Conservation (phyloP, 805 yeast genomes). For the Saturnispora diversa region DNA sequence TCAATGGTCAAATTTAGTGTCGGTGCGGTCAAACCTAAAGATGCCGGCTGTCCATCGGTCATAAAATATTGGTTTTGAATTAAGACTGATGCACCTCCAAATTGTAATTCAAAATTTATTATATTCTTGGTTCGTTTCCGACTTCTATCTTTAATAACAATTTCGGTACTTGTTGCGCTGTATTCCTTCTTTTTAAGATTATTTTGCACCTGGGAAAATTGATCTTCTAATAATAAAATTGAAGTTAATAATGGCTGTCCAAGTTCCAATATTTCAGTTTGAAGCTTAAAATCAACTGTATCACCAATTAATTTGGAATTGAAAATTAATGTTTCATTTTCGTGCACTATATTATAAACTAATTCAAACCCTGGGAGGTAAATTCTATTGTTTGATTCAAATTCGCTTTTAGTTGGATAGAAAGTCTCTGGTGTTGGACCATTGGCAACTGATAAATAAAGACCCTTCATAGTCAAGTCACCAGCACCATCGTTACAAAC, state of each 20-base stretch:
- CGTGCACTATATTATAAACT: conserved; percentile 31
- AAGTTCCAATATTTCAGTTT: conserved; percentile 47
- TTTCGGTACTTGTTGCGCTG: not conserved
- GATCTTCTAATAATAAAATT: conserved; percentile 28
- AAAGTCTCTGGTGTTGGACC: conserved; percentile 46
- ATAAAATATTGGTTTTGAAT: conserved; percentile 40
- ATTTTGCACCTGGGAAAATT: conserved; percentile 16
- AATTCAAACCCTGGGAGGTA: conserved; percentile 63
- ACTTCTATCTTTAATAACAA: not conserved
- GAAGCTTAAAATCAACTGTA: conserved; percentile 54
- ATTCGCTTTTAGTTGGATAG: conserved; percentile 37
- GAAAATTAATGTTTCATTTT: conserved; percentile 24
- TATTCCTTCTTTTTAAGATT: conserved; percentile 4
- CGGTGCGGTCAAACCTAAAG: conserved; percentile 66
- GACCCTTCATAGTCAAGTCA: conserved; percentile 57
- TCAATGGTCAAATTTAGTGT: conserved; percentile 52
- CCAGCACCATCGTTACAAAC: conserved; percentile 56
- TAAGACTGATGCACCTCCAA: conserved; percentile 62
- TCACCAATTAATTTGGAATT: conserved; percentile 56
- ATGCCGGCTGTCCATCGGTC: conserved; percentile 34
- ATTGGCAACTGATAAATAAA: conserved; percentile 64
- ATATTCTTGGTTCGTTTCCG: conserved; percentile 19
- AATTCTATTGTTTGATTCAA: conserved; percentile 48
- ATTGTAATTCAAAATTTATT: conserved; percentile 45
- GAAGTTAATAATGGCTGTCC: conserved; percentile 48